phyloP scores from a whole-genome alignment of 1,139 yeast genomes.

The Yarrowia galli region DNA sequence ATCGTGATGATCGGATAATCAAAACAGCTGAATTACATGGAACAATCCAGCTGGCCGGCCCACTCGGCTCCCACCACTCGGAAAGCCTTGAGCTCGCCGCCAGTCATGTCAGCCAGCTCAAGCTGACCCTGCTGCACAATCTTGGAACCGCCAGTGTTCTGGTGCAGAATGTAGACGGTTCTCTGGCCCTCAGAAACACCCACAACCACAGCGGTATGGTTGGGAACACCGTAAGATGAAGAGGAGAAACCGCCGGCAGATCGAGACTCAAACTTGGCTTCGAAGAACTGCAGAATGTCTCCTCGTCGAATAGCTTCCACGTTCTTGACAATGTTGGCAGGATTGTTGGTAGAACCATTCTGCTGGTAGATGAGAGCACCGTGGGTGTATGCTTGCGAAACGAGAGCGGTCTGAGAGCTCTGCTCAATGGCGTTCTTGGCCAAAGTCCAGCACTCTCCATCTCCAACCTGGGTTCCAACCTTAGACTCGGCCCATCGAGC shows the following conservation, averaged over 20 bases:
- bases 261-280: constrained; percentile 55
- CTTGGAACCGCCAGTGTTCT: constrained; percentile 63
- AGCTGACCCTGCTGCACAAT: constrained; percentile 59
- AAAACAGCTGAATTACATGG: constrained; percentile 8
- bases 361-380: constrained; percentile 63
- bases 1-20: background rate
- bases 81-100: constrained; percentile 61
- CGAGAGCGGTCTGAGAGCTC: constrained; percentile 70
- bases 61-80: constrained; percentile 65
- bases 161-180: constrained; percentile 60
- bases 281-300: constrained; percentile 57
- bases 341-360: constrained; percentile 42
- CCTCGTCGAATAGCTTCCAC: constrained; percentile 55
- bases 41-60: constrained; percentile 53
- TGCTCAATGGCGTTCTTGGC: constrained; percentile 68
- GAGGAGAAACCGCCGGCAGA: constrained; percentile 45
- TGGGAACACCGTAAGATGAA: constrained; percentile 62
- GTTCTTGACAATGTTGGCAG: constrained; percentile 29
- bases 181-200: constrained; percentile 48
- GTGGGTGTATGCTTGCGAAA: constrained; percentile 61
- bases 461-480: constrained; percentile 63
- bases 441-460: constrained; percentile 83
- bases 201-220: constrained; percentile 71
- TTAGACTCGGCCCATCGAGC: constrained; percentile 70
- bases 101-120: constrained; percentile 55